These are phyloP conservation scores for Petunia hybrid DNA, from an alignment of 305 asterid species.

Conservation along the genomic window DNA sequence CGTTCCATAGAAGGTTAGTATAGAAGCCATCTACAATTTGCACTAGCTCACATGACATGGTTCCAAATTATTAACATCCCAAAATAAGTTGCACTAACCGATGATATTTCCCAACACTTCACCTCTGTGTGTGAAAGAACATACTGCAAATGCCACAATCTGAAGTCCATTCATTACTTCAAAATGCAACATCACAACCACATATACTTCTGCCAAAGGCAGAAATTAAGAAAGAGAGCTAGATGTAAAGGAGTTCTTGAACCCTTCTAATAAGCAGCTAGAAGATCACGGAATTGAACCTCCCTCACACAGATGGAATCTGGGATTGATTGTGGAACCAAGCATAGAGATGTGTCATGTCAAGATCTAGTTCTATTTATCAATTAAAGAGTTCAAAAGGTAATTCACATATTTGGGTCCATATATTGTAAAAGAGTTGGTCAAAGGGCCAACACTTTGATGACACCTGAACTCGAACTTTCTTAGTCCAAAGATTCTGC, in stretches of 20 bases:
- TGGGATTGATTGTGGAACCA: no score
- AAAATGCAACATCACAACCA: constrained; percentile 6
- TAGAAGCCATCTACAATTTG: constrained; percentile 20
- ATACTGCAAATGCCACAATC: not conserved
- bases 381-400: no score
- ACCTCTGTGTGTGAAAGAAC: not conserved
- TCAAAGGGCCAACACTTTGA: not conserved
- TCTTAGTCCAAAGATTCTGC: constrained; percentile 1
- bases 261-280: no score
- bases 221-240: not conserved
- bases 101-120: not conserved
- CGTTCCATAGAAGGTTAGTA: no score
- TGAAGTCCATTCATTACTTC: not conserved
- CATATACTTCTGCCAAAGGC: not conserved
- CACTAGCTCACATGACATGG: constrained; percentile 2
- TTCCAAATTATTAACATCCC: not conserved
- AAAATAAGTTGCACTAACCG: constrained; percentile 1
- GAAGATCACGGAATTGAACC: no score
- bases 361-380: no score
- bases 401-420: not conserved
- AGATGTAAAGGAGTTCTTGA: no score
- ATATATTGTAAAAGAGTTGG: not conserved
- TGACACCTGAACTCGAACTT: not conserved
- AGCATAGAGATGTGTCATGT: no score
- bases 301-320: no score